Conservation (phyloP, 2,329 filamentous ascomycete genomes). For the Tympanopsis confertula region DNA sequence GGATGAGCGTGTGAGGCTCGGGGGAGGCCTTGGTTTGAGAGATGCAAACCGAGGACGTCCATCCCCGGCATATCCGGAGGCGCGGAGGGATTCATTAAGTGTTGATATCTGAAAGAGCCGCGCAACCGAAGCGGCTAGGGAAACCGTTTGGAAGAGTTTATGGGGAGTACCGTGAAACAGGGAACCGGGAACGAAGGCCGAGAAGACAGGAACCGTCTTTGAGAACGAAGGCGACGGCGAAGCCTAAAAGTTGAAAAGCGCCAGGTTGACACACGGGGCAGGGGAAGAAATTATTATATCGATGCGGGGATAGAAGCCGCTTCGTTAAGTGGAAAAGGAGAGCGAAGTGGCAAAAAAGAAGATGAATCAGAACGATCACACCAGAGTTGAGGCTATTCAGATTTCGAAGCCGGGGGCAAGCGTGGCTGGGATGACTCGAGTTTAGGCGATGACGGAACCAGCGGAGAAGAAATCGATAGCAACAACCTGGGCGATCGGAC, state of each 20-base stretch:
- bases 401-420: no score
- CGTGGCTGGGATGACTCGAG: no score
- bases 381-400: no score
- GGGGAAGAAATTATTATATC: no score
- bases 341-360: background rate
- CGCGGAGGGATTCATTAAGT: constrained; percentile 1
- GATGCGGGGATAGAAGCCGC: background rate
- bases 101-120: constrained; percentile 1
- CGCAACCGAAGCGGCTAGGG: no score
- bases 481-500: no score
- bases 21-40: constrained; percentile 20
- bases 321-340: background rate
- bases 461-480: no score
- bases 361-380: background rate
- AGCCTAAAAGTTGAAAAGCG: constrained; percentile 11
- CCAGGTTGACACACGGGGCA: constrained; percentile 11
- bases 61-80: constrained; percentile 25
- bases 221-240: constrained; percentile 16
- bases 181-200: constrained; percentile 15
- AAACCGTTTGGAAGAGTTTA: no score
- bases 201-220: constrained; percentile 16
- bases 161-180: constrained; percentile 19
- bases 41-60: constrained; percentile 26
- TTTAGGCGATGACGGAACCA: no score
- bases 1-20: constrained; percentile 21